Percentiles rank a stretch among this genome's conserved stretches.
Conservation (phyloP, 305 asterid genomes). For the Withania somnifera region DNA sequence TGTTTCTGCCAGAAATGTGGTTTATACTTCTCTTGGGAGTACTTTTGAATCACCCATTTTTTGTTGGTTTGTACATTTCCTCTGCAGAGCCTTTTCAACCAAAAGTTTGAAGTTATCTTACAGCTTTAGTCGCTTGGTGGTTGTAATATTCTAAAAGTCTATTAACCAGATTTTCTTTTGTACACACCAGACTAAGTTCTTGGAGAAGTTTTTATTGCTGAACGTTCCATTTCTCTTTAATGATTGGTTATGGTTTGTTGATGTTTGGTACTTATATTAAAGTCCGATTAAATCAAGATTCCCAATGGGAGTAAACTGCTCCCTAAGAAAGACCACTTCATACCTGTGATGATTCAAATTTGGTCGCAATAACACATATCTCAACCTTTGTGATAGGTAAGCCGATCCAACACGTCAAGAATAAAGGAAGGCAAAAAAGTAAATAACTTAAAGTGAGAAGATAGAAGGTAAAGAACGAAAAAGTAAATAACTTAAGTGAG, state of each 20-base stretch:
- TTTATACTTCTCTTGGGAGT: slow-evolving; percentile 12
- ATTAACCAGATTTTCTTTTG: slow-evolving; percentile 6
- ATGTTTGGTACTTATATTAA: background rate
- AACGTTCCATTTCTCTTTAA: background rate
- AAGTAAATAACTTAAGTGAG: no score
- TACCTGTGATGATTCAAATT: background rate
- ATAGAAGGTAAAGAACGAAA: no score
- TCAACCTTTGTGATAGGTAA: no score
- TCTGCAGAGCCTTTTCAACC: slow-evolving; percentile 15
- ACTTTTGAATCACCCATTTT: slow-evolving; percentile 3
- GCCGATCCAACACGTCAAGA: no score
- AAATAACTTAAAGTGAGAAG: no score
- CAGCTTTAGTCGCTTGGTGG: slow-evolving; percentile 4
- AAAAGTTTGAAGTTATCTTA: slow-evolving; percentile 2
- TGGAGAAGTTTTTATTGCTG: background rate
- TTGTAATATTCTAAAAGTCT: slow-evolving; percentile 6
- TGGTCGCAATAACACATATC: no score
- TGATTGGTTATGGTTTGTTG: background rate
- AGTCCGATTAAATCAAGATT: background rate
- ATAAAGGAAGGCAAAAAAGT: no score
- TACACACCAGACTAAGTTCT: background rate
- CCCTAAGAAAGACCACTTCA: background rate
- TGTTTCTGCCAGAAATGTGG: slow-evolving; percentile 16
- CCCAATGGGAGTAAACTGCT: background rate
- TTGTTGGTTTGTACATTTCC: slow-evolving; percentile 26